Evolutionary conservation across 2,329 filamentous ascomycete genomes (phyloP).

Genomic region (Macrophomina pseudophaseolina): DNA sequence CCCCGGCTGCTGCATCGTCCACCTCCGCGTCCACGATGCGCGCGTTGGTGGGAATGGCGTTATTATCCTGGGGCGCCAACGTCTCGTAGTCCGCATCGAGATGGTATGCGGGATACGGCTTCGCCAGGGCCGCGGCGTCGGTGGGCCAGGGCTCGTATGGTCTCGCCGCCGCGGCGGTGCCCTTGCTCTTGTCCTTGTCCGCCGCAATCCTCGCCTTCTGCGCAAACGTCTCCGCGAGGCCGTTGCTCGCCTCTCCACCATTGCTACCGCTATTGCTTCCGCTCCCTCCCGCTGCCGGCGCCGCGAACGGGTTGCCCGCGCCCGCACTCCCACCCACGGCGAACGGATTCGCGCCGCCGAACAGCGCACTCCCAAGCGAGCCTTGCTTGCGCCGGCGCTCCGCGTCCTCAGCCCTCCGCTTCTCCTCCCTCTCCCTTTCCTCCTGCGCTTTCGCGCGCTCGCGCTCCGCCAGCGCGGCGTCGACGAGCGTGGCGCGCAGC

Average conservation of each 20-base stretch:
- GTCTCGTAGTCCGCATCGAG: slow-evolving; percentile 92
- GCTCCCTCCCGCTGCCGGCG: slow-evolving; percentile 30
- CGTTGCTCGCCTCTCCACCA: slow-evolving; percentile 31
- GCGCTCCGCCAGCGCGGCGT: slow-evolving; percentile 4
- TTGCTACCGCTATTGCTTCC: slow-evolving; percentile 47
- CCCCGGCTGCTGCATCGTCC: slow-evolving; percentile 31
- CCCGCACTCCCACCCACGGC: neutral
- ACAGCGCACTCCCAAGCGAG: slow-evolving; percentile 68
- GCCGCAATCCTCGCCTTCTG: slow-evolving; percentile 65
- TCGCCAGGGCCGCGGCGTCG: slow-evolving; percentile 57
- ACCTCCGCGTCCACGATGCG: slow-evolving; percentile 46
- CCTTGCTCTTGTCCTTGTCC: slow-evolving; percentile 34
- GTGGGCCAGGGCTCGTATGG: slow-evolving; percentile 43
- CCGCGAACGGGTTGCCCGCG: slow-evolving; percentile 62
- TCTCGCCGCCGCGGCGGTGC: slow-evolving; percentile 63
- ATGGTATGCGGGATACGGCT: slow-evolving; percentile 76
- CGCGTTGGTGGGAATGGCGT: slow-evolving; percentile 53
- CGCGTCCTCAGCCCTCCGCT: slow-evolving; percentile 31
- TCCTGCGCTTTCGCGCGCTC: slow-evolving; percentile 3
- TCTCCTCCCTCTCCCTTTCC: slow-evolving; percentile 33
- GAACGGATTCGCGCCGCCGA: slow-evolving; percentile 69
- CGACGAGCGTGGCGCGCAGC: slow-evolving; percentile 69
- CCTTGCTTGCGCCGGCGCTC: slow-evolving; percentile 37
- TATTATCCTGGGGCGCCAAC: slow-evolving; percentile 65
- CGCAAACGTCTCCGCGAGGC: slow-evolving; percentile 76